A percentile compares a stretch with the other conserved stretches of the same genome.
Evolutionary conservation across 805 yeast genomes (phyloP).

Genomic region (Kuraishia borneana): DNA sequence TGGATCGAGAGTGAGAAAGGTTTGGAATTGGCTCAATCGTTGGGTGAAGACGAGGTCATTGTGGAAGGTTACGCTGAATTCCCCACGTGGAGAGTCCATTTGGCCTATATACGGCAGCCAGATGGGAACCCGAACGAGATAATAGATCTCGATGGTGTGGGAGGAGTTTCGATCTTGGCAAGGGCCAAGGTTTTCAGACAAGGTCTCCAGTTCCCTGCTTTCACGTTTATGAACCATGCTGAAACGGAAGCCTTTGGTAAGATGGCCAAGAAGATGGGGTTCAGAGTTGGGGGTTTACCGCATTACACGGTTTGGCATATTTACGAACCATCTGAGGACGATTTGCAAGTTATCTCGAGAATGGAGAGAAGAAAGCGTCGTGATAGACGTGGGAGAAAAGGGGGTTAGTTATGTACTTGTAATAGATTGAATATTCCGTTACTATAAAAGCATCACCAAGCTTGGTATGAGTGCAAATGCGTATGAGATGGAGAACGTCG

Average conservation of each 20-base stretch:
- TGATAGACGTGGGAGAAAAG: neutral
- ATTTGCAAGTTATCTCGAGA: conserved; percentile 55
- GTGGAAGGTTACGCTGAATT: conserved; percentile 85
- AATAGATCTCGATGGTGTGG: conserved; percentile 74
- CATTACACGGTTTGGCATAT: conserved; percentile 89
- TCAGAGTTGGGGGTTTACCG: conserved; percentile 77
- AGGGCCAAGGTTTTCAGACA: conserved; percentile 64
- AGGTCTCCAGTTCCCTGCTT: conserved; percentile 80
- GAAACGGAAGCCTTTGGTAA: conserved; percentile 86
- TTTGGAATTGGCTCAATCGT: conserved; percentile 45
- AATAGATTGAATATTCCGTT: neutral
- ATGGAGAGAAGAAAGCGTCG: conserved; percentile 56
- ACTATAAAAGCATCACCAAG: neutral
- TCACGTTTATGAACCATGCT: conserved; percentile 75
- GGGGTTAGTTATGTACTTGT: neutral
- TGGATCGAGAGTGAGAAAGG: conserved; percentile 90
- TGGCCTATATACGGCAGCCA: conserved; percentile 58
- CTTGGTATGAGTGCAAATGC: neutral
- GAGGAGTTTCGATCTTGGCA: conserved; percentile 76
- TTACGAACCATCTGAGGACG: conserved; percentile 83
- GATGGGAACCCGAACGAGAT: conserved; percentile 52
- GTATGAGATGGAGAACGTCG: neutral
- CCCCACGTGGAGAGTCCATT: conserved; percentile 77
- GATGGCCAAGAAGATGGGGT: conserved; percentile 71
- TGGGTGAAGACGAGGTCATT: conserved; percentile 74